These are phyloP conservation scores for Silene vulgaris DNA, from an alignment of 179 eudicot species.

Conservation along the genomic window DNA sequence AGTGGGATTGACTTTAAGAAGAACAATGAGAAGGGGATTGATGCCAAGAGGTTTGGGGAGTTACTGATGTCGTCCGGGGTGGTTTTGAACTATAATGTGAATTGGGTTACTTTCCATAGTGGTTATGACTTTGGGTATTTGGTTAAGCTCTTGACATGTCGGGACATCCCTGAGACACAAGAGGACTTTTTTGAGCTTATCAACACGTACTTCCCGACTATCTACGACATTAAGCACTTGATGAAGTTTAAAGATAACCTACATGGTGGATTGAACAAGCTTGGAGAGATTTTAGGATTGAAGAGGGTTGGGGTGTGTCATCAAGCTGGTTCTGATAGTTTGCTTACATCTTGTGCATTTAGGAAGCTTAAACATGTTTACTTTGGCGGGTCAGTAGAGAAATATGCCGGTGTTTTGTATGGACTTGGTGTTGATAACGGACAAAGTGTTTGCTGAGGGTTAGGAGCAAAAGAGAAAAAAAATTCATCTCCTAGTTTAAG, in stretches of 20 bases:
- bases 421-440: slow-evolving; percentile 60
- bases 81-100: slow-evolving; percentile 57
- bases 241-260: slow-evolving; percentile 68
- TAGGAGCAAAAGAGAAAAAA: slow-evolving; percentile 13
- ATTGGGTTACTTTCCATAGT: slow-evolving; percentile 73
- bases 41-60: slow-evolving; percentile 61
- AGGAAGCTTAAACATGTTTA: slow-evolving; percentile 62
- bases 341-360: slow-evolving; percentile 67
- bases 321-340: slow-evolving; percentile 75
- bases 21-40: slow-evolving; percentile 56
- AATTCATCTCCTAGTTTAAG: slow-evolving; percentile 1
- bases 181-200: slow-evolving; percentile 51
- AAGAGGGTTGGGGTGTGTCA: slow-evolving; percentile 68
- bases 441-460: slow-evolving; percentile 31
- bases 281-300: slow-evolving; percentile 61
- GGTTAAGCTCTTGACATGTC: slow-evolving; percentile 63
- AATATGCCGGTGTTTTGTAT: slow-evolving; percentile 67
- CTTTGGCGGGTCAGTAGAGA: slow-evolving; percentile 62
- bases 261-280: slow-evolving; percentile 75
- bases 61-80: slow-evolving; percentile 73
- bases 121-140: slow-evolving; percentile 73
- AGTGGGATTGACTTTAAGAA: slow-evolving; percentile 61
- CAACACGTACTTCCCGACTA: slow-evolving; percentile 51
- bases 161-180: slow-evolving; percentile 54
- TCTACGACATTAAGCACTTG: slow-evolving; percentile 69